phyloP scores from a whole-genome alignment of 2,329 filamentous ascomycete species.

The Trichoderma hamatum region DNA sequence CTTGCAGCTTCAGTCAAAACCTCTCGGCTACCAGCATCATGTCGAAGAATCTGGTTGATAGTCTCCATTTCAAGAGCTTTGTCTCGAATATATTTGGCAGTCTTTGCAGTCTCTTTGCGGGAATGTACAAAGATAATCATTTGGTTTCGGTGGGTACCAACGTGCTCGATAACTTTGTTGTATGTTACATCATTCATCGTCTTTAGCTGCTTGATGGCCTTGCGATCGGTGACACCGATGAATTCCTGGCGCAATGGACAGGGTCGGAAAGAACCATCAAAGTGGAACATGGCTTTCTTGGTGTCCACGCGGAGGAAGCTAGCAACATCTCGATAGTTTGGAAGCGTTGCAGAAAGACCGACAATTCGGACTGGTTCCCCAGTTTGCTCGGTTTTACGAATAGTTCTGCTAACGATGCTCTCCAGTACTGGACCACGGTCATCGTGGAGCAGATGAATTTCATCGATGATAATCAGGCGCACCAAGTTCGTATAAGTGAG shows the following conservation, averaged over 20 bases:
- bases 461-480: constrained; percentile 92
- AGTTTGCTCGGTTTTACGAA: constrained; percentile 90
- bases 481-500: constrained; percentile 98
- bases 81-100: constrained; percentile 92
- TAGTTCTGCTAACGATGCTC: constrained; percentile 93
- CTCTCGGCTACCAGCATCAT: constrained; percentile 88
- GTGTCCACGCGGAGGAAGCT: constrained; percentile 91
- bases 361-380: constrained; percentile 90
- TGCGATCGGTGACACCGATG: constrained; percentile 95
- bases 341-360: constrained; percentile 90
- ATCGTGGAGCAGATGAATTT: constrained; percentile 96
- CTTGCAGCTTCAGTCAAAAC: constrained; percentile 84
- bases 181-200: constrained; percentile 99
- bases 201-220: constrained; percentile 97
- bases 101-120: constrained; percentile 96
- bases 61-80: constrained; percentile 97
- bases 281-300: constrained; percentile 88
- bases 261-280: constrained; percentile 90
- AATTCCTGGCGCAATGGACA: constrained; percentile 97
- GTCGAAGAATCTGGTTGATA: constrained; percentile 91
- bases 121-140: constrained; percentile 99
- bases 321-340: constrained; percentile 95
- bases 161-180: constrained; percentile 94
- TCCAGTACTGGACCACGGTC: constrained; percentile 95
- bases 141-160: constrained; percentile 89